Evolutionary conservation across 2,329 filamentous ascomycete genomes (phyloP).

Genomic region (Claviceps purpurea): DNA sequence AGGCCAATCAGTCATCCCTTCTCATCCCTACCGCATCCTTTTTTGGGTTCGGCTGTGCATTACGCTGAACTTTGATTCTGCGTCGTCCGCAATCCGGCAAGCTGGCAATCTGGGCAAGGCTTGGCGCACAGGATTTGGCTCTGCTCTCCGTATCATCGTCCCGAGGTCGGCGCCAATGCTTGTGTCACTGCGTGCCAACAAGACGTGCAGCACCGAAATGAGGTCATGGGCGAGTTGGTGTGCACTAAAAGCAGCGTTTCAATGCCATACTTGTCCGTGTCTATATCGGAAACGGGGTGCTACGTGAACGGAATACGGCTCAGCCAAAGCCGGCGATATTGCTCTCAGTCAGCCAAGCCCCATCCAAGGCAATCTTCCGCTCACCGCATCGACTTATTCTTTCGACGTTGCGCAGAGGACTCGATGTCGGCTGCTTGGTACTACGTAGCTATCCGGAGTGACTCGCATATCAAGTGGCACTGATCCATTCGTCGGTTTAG

Average conservation of each 20-base stretch:
- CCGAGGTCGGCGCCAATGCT: not conserved
- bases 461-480: not conserved
- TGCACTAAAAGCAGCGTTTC: not conserved
- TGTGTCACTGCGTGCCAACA: not conserved
- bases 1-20: not conserved
- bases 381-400: not conserved
- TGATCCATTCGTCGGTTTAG: not conserved
- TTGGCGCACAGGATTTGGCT: not conserved
- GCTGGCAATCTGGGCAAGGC: not conserved
- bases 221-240: not conserved
- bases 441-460: not conserved
- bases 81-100: not conserved
- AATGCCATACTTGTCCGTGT: not conserved
- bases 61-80: not conserved
- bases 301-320: not conserved
- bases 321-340: not conserved
- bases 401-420: not conserved
- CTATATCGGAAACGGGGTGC: not conserved
- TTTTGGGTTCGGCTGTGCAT: not conserved
- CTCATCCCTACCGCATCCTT: not conserved
- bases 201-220: not conserved
- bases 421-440: not conserved
- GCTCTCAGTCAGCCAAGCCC: not conserved
- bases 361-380: not conserved
- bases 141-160: not conserved